Evolutionary conservation across 805 yeast species (phyloP), one percentile per base, ranked within the genome.

Genomic region (Myxozyma kluyveri): DNA sequence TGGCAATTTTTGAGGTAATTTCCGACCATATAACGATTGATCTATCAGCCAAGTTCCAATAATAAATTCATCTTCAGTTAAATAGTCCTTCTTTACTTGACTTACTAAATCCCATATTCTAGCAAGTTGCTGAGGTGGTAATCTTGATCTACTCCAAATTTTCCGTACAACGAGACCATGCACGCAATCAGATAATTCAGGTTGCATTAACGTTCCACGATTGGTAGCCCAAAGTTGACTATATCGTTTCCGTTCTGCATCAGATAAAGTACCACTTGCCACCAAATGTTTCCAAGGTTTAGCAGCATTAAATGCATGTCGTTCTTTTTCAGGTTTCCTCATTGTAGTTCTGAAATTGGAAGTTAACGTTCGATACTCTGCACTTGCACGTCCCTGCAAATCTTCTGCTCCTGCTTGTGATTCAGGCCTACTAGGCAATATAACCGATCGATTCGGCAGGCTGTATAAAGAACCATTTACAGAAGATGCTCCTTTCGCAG

Each of bases 1-100:
- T 37, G 78, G 82, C 4, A 93, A 79, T 35, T 69, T 69, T 53
- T 79, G 76, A 0, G 99, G 98, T 44, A 93, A 71, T 66, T 93
- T 93, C 36, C 95, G 75, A 0, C 99, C 99, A 65, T 91, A 93
- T 12, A 93, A 73, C 65, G 96, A 87, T 69, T 93, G 99, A 67
- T 93, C 99, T 1, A 93, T 90, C 3, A 90, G 69, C 99, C 99
- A 93, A 86, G 87, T 90, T 0, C 99, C 99, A n/a, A 90, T 91
- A 29, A 91, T 71, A 63, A 93, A 93, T 57, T 90, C 91, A 33
- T 82, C 83, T 56, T 87, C 79, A 60, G 83, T 84, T 49, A 93
- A 71, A 0, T 86, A 79, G 0, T 96, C 95, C 65, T 86, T 93
- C 35, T 61, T 59, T 50, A 64, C 62, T 9, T 66, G 59, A 60